These are phyloP conservation scores for Bisporella sp. DNA, from an alignment of 2,329 filamentous ascomycete genomes.

Conservation along the genomic window DNA sequence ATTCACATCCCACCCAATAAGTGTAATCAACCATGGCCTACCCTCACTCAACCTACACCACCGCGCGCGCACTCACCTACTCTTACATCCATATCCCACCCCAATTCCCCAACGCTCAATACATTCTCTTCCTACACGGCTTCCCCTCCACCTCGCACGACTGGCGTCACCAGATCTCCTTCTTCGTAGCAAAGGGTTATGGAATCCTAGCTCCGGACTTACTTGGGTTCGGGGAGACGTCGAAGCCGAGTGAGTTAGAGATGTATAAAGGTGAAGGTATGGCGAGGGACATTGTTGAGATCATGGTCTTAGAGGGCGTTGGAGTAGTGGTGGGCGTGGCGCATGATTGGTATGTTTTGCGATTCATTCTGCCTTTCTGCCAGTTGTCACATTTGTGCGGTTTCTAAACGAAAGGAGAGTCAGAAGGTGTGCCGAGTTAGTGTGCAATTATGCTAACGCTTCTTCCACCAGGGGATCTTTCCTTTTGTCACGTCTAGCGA, in stretches of 20 bases:
- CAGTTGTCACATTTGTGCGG: constrained; percentile 4
- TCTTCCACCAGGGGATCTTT: no score
- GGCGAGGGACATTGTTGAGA: constrained; percentile 5
- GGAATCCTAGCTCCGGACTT: constrained; percentile 11
- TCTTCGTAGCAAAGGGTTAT: constrained; percentile 7
- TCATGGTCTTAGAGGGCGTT: constrained; percentile 5
- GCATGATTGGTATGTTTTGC: constrained; percentile 12
- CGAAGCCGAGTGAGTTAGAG: constrained; percentile 6
- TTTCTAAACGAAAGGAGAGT: constrained; percentile 8
- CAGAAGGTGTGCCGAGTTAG: no score
- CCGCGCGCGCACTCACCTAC: constrained; percentile 9
- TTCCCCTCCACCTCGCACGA: constrained; percentile 11
- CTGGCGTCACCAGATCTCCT: constrained; percentile 9
- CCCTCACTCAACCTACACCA: constrained; percentile 6
- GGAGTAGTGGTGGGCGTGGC: constrained; percentile 8
- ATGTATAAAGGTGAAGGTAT: constrained; percentile 7
- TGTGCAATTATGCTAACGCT: no score
- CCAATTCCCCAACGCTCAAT: constrained; percentile 1
- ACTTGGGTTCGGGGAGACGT: constrained; percentile 8
- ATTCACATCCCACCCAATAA: constrained; percentile 6
- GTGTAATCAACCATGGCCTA: constrained; percentile 5
- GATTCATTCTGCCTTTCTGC: constrained; percentile 2
- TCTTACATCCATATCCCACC: constrained; percentile 10
- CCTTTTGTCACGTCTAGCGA: no score
- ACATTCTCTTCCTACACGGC: constrained; percentile 11